phyloP scores from a whole-genome alignment of 345 rosid species.

The Gossypium sturtianum region DNA sequence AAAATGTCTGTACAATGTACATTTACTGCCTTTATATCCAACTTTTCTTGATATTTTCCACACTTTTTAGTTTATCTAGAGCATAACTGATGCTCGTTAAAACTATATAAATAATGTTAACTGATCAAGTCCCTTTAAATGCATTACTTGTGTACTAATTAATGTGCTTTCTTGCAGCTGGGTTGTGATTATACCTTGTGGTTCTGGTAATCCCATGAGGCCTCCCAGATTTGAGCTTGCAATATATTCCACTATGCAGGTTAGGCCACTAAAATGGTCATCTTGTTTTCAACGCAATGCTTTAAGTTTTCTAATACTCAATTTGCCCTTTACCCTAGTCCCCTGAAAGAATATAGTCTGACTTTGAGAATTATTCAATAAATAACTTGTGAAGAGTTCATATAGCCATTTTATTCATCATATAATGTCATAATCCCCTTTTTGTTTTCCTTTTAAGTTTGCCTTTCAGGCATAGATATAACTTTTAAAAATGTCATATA shows the following conservation, averaged over 20 bases:
- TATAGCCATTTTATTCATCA: not conserved
- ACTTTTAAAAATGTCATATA: not conserved
- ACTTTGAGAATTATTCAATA: not conserved
- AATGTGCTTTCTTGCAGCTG: constrained; percentile 33
- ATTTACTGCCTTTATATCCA: not conserved
- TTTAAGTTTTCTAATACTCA: not conserved
- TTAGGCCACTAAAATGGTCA: constrained; percentile 4
- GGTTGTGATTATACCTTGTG: constrained; percentile 44
- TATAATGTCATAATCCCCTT: not conserved
- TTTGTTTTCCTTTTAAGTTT: not conserved
- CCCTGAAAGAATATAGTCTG: not conserved
- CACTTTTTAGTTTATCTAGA: not conserved
- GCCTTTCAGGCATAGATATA: not conserved
- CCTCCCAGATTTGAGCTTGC: constrained; percentile 48
- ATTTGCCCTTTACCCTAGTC: not conserved
- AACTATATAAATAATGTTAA: not conserved
- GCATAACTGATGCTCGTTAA: constrained; percentile 6
- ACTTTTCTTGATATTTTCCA: constrained; percentile 3
- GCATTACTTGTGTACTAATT: constrained; percentile 11
- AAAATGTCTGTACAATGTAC: constrained; percentile 32
- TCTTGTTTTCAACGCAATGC: constrained; percentile 8
- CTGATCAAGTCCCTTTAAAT: not conserved
- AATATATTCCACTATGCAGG: constrained; percentile 39
- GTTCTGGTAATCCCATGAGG: constrained; percentile 29
- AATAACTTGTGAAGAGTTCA: not conserved